Base-by-base conservation (phyloP, 495 filamentous ascomycete species). In the Hypoxylon rickii region DNA sequence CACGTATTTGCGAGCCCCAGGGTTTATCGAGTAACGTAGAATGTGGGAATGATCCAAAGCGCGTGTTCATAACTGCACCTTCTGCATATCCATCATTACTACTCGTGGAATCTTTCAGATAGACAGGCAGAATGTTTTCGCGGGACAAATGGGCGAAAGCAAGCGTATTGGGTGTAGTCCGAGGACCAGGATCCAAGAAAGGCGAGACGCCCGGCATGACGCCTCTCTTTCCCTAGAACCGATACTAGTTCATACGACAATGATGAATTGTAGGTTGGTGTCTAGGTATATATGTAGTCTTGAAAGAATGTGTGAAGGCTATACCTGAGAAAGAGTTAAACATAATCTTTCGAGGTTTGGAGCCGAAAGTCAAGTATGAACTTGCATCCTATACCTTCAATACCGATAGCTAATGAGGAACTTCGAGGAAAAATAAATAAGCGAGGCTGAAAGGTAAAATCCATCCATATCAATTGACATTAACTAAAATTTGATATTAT, bases 21-120 rank as follows among this genome's bases (percentile, higher is more conserved):
- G 90, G 87, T 39, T 90, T 75, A 12, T 81, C 76, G 65, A 94
- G 73, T 44, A 99, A 77, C 1, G 94, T 96, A 40, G 78, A 87
- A 73, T 97, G 93, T 0, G 94, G 94, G 63, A 95, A 99, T 3
- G 91, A 93, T 18, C 94, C 94, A 64, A 96, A 99, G 7, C 92
- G 86, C 1, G 94, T 99, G 69, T 94, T 97, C 49, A 87, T 83
- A 7, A 96, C 89, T 50, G 86, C 86, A 48, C 89, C 90, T 67
- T 94, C 90, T 18, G 79, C 79, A 60, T 92, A 90, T 56, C 89
- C 89, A 51, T 83, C 81, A 58, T 84, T 76, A 42, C 82, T 74
- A 17, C 82, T 83, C 19, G 84, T 77, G 18, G 77, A 71, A 19
- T 78, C 70, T 40, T 78, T 78, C 47, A 97, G 84, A 64, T 91